Evolutionary conservation across 306 rosid species (phyloP), one percentile per base, ranked within the genome.

Genomic region (Vigna radiata): DNA sequence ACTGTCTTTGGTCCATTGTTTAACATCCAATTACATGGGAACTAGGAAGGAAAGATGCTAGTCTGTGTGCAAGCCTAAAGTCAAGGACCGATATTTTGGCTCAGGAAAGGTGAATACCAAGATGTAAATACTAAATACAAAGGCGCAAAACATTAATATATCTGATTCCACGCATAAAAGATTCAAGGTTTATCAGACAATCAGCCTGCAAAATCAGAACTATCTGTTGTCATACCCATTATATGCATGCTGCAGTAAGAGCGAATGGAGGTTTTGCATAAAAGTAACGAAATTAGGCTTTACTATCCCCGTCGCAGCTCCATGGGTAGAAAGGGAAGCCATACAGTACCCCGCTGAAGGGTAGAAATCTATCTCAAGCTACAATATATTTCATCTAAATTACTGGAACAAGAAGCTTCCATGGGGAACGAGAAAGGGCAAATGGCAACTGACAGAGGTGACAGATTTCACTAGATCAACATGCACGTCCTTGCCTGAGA

Each of bases 251-350:
- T 58, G 47, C 60, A 62, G 17, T 55, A 31, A 64, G 58, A 69
- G 75, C 63, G 59, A 63, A 54, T 36, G 23, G 8, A 55, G 54
- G 79, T 58, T 80, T 79, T 56, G 84, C 76, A 80, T 81, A 76
- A 47, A 39, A 14, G 4, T 31, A 4, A 25, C 29, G 78, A 74
- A 75, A 68, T 23, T 21, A 27, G 25, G 86, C 52, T 44, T 25
- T 73, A 61, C 61, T 60, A 73, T 39, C 75, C 70, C 66, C 25
- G 43, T 11, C 12, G 13, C 61, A 73, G 70, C 78, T 43, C 63
- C 19, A 7, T 54, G 17, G 54, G 50, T 31, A 68, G 77, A 60
- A 62, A 49, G 16, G 50, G 48, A 41, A 73, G 64, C 46, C 11
- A 44, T 2, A 62, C 48, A 44, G 18, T 58, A 61, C 73, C 68